These are phyloP conservation scores for Cyclocybe cylindracea DNA, from an alignment of 768 basidiomycete species.

Conservation along the genomic window DNA sequence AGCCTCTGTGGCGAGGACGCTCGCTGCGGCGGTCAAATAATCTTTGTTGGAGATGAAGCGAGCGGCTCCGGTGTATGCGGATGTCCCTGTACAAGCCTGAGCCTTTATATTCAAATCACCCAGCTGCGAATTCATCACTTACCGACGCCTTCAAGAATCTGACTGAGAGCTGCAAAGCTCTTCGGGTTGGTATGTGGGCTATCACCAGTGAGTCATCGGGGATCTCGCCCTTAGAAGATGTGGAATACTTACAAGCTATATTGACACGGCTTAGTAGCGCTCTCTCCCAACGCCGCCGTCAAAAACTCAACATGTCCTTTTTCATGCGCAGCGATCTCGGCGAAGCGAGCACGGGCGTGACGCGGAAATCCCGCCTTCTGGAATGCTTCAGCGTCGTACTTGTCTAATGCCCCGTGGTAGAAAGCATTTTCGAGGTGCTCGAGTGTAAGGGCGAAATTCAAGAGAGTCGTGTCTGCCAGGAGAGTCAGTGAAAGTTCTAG, in stretches of 20 bases:
- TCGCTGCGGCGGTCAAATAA: constrained; percentile 54
- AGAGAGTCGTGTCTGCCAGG: constrained; percentile 19
- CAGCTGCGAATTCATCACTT: constrained; percentile 10
- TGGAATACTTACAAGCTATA: constrained; percentile 52
- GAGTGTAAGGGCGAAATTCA: constrained; percentile 50
- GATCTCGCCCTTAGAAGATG: not conserved
- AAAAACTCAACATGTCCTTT: constrained; percentile 47
- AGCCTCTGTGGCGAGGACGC: constrained; percentile 60
- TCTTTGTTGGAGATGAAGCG: constrained; percentile 43
- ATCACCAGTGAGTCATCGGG: not conserved
- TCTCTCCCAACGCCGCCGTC: constrained; percentile 38
- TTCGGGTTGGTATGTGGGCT: constrained; percentile 52
- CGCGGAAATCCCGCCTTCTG: constrained; percentile 43
- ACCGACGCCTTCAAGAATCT: constrained; percentile 56
- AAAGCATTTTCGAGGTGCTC: constrained; percentile 52
- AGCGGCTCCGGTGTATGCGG: constrained; percentile 60
- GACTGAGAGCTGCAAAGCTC: constrained; percentile 51
- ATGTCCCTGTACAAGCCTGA: constrained; percentile 23
- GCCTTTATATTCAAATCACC: not conserved
- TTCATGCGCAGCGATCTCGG: constrained; percentile 54
- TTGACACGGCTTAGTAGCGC: constrained; percentile 54
- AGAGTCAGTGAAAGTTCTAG: not conserved
- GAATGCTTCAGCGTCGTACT: constrained; percentile 48
- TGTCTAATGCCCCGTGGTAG: constrained; percentile 39
- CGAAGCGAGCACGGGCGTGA: constrained; percentile 48